Percentiles rank a stretch among this genome's conserved stretches.
These are phyloP conservation scores for Xylaria sp. DNA, from an alignment of 2,329 filamentous ascomycete species.

Conservation along the genomic window DNA sequence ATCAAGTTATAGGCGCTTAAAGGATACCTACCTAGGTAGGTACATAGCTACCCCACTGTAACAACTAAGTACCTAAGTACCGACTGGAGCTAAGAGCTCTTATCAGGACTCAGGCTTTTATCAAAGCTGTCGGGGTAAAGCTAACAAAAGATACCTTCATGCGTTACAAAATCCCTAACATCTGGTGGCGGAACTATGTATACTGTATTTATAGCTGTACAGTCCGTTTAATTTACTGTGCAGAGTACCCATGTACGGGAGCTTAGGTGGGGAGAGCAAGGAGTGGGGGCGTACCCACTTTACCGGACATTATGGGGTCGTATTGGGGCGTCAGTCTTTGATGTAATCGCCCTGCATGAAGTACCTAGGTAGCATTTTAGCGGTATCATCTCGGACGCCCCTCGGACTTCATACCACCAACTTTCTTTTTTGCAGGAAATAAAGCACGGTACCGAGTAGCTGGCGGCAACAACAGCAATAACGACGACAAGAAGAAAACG, in stretches of 20 bases:
- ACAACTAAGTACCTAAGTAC: too few relatives aligned
- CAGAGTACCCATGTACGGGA: background rate
- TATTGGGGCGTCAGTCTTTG: slow-evolving; percentile 11
- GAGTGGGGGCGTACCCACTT: background rate
- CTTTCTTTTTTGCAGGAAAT: background rate
- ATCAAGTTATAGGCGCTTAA: too few relatives aligned
- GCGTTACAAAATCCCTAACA: too few relatives aligned
- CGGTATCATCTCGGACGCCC: background rate
- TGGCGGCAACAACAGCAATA: slow-evolving; percentile 1
- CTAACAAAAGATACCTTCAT: too few relatives aligned
- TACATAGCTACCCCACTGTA: too few relatives aligned
- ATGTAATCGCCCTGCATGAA: slow-evolving; percentile 2
- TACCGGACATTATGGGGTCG: slow-evolving; percentile 3
- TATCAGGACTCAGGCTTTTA: too few relatives aligned
- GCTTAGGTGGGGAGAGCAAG: background rate
- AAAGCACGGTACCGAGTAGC: background rate
- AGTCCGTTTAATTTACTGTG: background rate
- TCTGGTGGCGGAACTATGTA: too few relatives aligned
- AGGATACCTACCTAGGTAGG: too few relatives aligned
- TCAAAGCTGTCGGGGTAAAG: too few relatives aligned
- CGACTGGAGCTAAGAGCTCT: too few relatives aligned
- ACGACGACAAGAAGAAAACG: background rate
- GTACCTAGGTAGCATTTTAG: background rate
- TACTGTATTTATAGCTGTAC: background rate
- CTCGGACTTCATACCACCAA: background rate